Percentiles rank a stretch among this genome's conserved stretches.
phyloP scores from a whole-genome alignment of 2,329 filamentous ascomycete species.

The Camillea tinctor region DNA sequence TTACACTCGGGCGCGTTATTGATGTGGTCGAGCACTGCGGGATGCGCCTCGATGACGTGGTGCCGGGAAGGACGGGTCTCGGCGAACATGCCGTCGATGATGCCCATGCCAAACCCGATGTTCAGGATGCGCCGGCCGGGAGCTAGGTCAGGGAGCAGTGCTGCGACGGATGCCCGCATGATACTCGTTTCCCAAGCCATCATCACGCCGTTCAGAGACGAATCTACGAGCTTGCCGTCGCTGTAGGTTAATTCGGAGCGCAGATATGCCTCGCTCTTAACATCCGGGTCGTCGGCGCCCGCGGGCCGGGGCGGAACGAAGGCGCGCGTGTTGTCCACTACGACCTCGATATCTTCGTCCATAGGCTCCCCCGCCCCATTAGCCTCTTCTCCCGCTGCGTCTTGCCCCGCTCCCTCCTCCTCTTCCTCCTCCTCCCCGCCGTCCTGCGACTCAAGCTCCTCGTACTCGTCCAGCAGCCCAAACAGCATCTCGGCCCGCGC shows the following conservation, averaged over 20 bases:
- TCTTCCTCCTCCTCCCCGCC: conserved; percentile 47
- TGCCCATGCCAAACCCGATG: conserved; percentile 89
- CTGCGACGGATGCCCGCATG: conserved; percentile 74
- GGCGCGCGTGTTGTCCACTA: conserved; percentile 26
- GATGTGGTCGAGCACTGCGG: conserved; percentile 69
- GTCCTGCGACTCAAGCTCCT: conserved; percentile 62
- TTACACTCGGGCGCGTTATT: conserved; percentile 39
- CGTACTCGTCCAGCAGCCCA: conserved; percentile 77
- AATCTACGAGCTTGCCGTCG: conserved; percentile 67
- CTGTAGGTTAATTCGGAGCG: conserved; percentile 64
- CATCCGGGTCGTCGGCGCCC: conserved; percentile 39
- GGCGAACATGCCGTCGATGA: conserved; percentile 76
- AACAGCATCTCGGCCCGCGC: conserved; percentile 87
- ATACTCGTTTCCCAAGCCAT: conserved; percentile 91
- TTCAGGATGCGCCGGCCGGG: conserved; percentile 72
- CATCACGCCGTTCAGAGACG: conserved; percentile 81
- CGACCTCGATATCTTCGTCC: conserved; percentile 26
- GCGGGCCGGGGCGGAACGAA: conserved; percentile 29
- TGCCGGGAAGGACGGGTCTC: conserved; percentile 65
- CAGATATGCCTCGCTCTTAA: conserved; percentile 68
- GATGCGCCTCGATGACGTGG: conserved; percentile 85
- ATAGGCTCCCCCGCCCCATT: conserved; percentile 1
- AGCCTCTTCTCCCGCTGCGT: conserved; percentile 29
- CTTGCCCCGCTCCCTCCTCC: conserved; percentile 39
- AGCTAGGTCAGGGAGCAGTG: conserved; percentile 47